Percentiles rank a stretch among this genome's conserved stretches.
Conservation (phyloP, 257 asterid genomes). For the Mentha longifolia region DNA sequence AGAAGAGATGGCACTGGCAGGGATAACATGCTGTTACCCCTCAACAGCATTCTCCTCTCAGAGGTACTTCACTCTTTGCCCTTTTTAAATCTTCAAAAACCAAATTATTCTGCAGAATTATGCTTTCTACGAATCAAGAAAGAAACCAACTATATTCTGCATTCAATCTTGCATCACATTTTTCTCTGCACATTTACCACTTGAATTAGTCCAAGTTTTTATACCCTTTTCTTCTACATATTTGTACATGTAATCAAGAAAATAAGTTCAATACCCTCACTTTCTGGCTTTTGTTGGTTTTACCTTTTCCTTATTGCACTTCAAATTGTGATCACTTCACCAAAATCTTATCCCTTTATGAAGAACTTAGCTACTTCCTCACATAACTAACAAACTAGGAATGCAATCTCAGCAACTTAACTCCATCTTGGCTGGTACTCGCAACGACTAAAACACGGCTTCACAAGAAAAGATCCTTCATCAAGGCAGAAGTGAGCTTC, state of each 20-base stretch:
- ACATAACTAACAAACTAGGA: conserved; percentile 30
- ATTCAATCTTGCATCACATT: conserved; percentile 15
- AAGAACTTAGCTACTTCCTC: background rate
- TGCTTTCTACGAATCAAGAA: background rate
- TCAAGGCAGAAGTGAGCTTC: conserved; percentile 67
- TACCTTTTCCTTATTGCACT: background rate
- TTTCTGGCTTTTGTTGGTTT: background rate
- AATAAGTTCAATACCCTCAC: background rate
- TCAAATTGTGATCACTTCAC: background rate
- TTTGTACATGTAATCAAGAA: background rate
- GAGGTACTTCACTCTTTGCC: conserved; percentile 41
- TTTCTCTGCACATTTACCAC: background rate
- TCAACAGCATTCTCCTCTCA: conserved; percentile 60
- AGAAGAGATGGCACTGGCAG: conserved; percentile 77
- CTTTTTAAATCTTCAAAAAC: background rate
- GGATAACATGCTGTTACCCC: conserved; percentile 57
- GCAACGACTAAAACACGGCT: conserved; percentile 34
- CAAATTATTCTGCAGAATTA: background rate
- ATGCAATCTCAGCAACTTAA: conserved; percentile 63
- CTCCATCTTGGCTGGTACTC: conserved; percentile 47
- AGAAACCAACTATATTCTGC: background rate
- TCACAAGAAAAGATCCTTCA: conserved; percentile 40
- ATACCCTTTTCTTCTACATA: background rate
- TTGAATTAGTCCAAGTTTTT: background rate
- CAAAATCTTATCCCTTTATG: background rate